Evolutionary conservation across 140 eudicot genomes (phyloP).

Genomic region (Oenanthe javanica): DNA sequence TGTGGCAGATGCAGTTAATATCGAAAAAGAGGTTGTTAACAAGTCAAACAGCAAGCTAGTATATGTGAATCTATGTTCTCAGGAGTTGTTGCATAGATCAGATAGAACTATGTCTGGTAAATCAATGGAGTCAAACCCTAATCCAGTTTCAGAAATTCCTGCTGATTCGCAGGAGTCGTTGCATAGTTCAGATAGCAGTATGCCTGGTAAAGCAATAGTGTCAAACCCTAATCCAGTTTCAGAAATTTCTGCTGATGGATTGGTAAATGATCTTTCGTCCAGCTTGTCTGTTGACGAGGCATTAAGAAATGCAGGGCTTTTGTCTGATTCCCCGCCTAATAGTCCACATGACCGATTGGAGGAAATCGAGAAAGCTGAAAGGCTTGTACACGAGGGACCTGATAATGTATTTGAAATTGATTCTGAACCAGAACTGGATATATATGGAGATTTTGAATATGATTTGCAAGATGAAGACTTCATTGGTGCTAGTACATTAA

Average conservation of each 20-base stretch:
- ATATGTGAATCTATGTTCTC: constrained; percentile 77
- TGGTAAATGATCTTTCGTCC: constrained; percentile 19
- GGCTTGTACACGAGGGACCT: constrained; percentile 40
- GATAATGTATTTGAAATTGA: constrained; percentile 77
- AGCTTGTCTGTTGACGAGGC: constrained; percentile 63
- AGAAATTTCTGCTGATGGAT: constrained; percentile 24
- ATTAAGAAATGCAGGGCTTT: constrained; percentile 68
- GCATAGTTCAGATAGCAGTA: constrained; percentile 36
- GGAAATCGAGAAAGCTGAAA: constrained; percentile 20
- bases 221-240: constrained; percentile 25
- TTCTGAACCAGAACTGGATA: constrained; percentile 72
- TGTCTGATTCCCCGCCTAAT: constrained; percentile 85
- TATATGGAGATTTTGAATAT: constrained; percentile 92
- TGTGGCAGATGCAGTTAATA: constrained; percentile 89
- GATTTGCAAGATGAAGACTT: constrained; percentile 80
- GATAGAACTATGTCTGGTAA: constrained; percentile 21
- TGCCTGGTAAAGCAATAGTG: constrained; percentile 25
- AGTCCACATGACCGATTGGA: constrained; percentile 42
- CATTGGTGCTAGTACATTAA: constrained; percentile 42
- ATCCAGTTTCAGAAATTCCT: constrained; percentile 21
- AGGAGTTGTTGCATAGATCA: constrained; percentile 55
- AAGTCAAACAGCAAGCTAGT: constrained; percentile 82
- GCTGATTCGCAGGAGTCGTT: constrained; percentile 53
- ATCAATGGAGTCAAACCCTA: constrained; percentile 29
- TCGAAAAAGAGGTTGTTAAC: constrained; percentile 76